Evolutionary conservation across 345 rosid species (phyloP).

Genomic region (Lenwebbia sp.): DNA sequence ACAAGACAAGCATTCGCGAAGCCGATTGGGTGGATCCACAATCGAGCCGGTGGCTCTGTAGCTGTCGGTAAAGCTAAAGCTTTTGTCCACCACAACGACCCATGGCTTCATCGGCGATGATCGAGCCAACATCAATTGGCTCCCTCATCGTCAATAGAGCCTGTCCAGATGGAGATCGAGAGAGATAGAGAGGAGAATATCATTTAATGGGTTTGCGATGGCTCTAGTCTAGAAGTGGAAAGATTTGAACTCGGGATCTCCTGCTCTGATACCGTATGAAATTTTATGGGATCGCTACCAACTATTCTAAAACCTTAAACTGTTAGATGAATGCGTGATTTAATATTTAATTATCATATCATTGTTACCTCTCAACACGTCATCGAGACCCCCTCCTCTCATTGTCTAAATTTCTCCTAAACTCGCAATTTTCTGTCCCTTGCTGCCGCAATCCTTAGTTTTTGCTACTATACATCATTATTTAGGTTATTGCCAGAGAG

Average conservation of each 20-base stretch:
- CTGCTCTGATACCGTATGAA: accelerated
- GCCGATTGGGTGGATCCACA: not conserved
- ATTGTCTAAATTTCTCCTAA: not conserved
- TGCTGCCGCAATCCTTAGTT: too few species aligned
- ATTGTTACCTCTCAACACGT: not conserved
- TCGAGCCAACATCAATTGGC: not conserved
- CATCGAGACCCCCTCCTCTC: not conserved
- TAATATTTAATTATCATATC: too few species aligned
- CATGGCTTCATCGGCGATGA: not conserved
- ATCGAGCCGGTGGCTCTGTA: not conserved
- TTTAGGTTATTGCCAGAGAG: not conserved
- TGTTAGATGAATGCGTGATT: too few species aligned
- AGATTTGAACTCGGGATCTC: too few species aligned
- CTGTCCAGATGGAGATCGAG: not conserved
- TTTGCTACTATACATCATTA: not conserved
- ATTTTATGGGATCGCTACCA: too few species aligned
- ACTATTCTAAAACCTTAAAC: too few species aligned
- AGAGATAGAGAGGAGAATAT: not conserved
- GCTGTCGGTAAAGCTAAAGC: not conserved
- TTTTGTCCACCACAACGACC: not conserved
- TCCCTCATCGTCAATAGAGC: not conserved
- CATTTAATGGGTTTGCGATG: not conserved
- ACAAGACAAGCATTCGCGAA: not conserved
- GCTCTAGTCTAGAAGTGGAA: not conserved
- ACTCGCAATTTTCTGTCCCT: not conserved